Evolutionary conservation across 2,329 filamentous ascomycete species (phyloP), one percentile per base, ranked within the genome.

Genomic region (Lasiodiplodia theobromae): DNA sequence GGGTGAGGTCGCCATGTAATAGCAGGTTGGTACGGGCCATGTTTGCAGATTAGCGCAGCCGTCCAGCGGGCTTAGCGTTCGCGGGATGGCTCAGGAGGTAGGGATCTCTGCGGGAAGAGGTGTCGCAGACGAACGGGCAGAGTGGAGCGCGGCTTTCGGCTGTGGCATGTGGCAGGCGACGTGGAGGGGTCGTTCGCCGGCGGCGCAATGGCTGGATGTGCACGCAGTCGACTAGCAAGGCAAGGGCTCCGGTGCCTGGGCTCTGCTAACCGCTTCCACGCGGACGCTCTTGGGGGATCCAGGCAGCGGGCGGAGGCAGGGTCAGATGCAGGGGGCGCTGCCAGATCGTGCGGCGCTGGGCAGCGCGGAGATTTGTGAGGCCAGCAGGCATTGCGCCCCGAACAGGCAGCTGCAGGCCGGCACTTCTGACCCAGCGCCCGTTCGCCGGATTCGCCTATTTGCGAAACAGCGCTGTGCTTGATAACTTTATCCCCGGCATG

Each of bases 321-420:
- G 60, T 52, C 28, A n/a, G 60, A 49, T 44, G 60, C 60, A 64
- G 44, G 60, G 60, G 60, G 60, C 60, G 31, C 60, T 64, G 47
- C 44, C 14, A 51, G 60, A 64, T 64, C 44, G 58, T 64, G 60
- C 60, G 60, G 60, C 44, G 44, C 28, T 63, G 60, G 37, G 44
- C 60, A 63, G n/a, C 44, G 47, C 60, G 60, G 60, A 64, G 60
- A 64, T 64, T 64, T 31, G 60, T 64, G 60, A 52, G 28, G 47
- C 31, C 18, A 21, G 28, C 12, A 60, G 56, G 56, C 56, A 60
- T 44, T 21, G 23, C 31, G 3, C 23, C 47, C 60, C 12, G 18
- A 64, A 63, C 11, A n/a, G 60, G 60, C 47, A 64, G 21, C 31
- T n/a, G 38, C 51, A n/a, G 28, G 28, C 60, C 25, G 60, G 47